A percentile compares a stretch with the other conserved stretches of the same genome.
Evolutionary conservation across 2,329 filamentous ascomycete species (phyloP).

Genomic region (Microdochium nivale): DNA sequence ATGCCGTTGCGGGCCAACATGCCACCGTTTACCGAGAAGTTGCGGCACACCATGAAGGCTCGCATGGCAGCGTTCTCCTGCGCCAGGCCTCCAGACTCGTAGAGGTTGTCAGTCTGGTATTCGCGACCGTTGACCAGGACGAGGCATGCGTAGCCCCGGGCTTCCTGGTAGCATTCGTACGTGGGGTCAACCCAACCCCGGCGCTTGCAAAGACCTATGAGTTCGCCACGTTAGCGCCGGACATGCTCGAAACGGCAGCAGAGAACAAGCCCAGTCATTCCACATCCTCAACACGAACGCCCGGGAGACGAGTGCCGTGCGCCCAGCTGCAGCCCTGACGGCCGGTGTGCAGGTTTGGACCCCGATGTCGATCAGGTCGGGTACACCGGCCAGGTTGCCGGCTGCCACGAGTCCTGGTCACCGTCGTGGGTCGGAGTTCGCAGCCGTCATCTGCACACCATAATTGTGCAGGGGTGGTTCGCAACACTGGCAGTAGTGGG

Average conservation of each 20-base stretch:
- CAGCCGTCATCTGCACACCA: constrained; percentile 16
- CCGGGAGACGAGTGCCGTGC: background rate
- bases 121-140: constrained; percentile 94
- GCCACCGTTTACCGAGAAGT: constrained; percentile 94
- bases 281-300: background rate
- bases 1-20: constrained; percentile 69
- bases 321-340: constrained; percentile 7
- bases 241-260: background rate
- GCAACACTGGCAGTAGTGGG: background rate
- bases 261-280: background rate
- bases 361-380: background rate
- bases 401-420: too few relatives aligned
- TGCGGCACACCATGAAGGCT: constrained; percentile 94
- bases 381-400: background rate
- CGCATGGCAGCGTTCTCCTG: constrained; percentile 92
- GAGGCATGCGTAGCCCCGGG: constrained; percentile 75
- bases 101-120: constrained; percentile 84
- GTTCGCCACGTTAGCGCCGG: constrained; percentile 20
- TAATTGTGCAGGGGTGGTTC: constrained; percentile 17
- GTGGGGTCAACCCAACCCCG: constrained; percentile 87
- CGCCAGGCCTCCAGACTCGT: constrained; percentile 73
- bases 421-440: constrained; percentile 8
- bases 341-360: background rate
- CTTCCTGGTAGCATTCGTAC: constrained; percentile 73
- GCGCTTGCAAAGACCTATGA: constrained; percentile 80